These are phyloP conservation scores for Colletotrichum paranaense DNA, from an alignment of 2,329 filamentous ascomycete species.

Conservation along the genomic window DNA sequence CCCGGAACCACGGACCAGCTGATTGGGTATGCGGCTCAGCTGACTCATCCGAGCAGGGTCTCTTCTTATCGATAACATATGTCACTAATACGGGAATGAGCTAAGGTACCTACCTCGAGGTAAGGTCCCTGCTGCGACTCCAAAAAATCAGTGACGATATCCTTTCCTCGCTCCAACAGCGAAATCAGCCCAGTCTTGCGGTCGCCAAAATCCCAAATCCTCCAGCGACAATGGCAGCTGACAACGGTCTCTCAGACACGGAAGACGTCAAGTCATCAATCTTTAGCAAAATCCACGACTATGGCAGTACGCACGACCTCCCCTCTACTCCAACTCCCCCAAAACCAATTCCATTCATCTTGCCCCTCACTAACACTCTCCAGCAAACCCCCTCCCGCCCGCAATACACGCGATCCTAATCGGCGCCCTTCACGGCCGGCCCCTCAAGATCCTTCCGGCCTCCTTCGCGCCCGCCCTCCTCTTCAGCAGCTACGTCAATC, in stretches of 20 bases:
- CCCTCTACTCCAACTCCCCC: background rate
- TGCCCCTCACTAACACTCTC: slow-evolving; percentile 6
- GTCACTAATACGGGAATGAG: slow-evolving; percentile 13
- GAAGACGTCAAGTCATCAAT: slow-evolving; percentile 14
- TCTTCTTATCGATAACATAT: slow-evolving; percentile 30
- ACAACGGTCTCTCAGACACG: background rate
- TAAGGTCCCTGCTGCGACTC: background rate
- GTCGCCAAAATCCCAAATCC: background rate
- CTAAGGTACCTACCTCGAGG: background rate
- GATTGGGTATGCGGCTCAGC: slow-evolving; percentile 23
- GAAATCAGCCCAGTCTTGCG: background rate
- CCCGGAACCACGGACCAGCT: background rate
- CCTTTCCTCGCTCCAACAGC: background rate
- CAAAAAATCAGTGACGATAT: slow-evolving; percentile 24
- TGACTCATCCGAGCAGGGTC: slow-evolving; percentile 25
- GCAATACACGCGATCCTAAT: slow-evolving; percentile 67
- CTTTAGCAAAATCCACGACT: slow-evolving; percentile 50
- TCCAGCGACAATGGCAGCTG: slow-evolving; percentile 8
- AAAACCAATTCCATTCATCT: background rate
- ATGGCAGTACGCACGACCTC: slow-evolving; percentile 59
- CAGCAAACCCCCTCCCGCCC: slow-evolving; percentile 65
- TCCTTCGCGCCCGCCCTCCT: slow-evolving; percentile 62
- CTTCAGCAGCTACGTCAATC: slow-evolving; percentile 69
- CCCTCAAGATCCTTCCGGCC: slow-evolving; percentile 62
- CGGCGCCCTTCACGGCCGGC: slow-evolving; percentile 66